Evolutionary conservation across 139 green algal species (phyloP).

Genomic region (Coccomyxa sp.): DNA sequence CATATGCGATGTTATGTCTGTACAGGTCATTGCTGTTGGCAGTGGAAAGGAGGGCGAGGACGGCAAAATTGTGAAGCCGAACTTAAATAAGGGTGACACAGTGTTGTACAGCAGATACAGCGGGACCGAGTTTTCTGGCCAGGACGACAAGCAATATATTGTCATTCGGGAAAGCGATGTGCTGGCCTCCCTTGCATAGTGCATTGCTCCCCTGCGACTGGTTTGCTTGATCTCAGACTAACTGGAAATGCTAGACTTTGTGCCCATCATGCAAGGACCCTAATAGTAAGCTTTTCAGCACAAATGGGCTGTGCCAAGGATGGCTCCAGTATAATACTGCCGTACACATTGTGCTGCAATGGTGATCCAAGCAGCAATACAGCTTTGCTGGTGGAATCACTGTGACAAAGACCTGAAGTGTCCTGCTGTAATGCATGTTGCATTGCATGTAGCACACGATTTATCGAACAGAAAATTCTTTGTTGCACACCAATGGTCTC

Average conservation of each 20-base stretch:
- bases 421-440: no score
- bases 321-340: no score
- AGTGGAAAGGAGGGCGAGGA: conserved; percentile 58
- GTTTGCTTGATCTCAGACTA: not conserved
- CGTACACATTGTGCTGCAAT: no score
- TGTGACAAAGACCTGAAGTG: no score
- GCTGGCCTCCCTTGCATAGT: conserved; percentile 64
- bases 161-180: conserved; percentile 83
- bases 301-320: no score
- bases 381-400: no score
- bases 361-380: no score
- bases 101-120: conserved; percentile 87
- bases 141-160: conserved; percentile 56
- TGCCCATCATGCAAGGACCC: not conserved
- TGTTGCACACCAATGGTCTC: no score
- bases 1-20: not conserved
- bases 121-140: conserved; percentile 68
- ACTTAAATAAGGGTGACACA: conserved; percentile 62
- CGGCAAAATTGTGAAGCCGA: conserved; percentile 38
- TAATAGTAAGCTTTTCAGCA: no score
- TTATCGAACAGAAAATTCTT: no score
- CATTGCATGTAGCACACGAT: no score
- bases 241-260: not conserved
- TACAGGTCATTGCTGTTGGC: conserved; percentile 76
- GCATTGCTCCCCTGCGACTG: not conserved